Base-by-base conservation (phyloP, 23 red algal species). In the Gracilaria gracilis region DNA sequence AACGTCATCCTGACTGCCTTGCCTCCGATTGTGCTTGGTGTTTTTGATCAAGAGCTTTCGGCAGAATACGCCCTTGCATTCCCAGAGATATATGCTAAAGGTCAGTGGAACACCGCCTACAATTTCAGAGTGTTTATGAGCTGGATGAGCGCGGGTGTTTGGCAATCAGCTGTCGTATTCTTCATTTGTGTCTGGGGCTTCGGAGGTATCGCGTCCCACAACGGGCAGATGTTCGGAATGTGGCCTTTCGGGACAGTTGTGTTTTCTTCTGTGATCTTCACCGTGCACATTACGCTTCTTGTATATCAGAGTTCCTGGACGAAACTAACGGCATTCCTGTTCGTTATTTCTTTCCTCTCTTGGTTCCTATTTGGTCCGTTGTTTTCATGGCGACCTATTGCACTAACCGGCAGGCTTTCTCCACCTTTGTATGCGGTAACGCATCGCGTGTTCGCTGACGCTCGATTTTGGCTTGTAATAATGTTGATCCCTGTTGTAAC, bases 21-120 rank as follows among this genome's bases (percentile, higher is more conserved):
- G 6, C 94, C 92, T 66, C 83, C 93, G 7, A 78, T 99, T 62
- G 83, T 96, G 0, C 76, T 99, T 40, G 97, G 93, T 69, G 82
- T 95, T 35, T 90, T 95, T 70, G 97, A 99, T 67, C 91, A 96
- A 66, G 97, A 99, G 46, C 71, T 99, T 0, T 54, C 94, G 24
- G 85, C 91, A 9, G 88, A 87, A 33, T 98, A 98, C 57, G 87
- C 95, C 20, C 87, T 98, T 31, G 74, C 93, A 29, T 98, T 94
- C 42, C 95, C 95, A 24, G 95, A 95, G 79, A 91, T 97, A 54
- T 97, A 97, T 61, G 33, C 79, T 14, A 89, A 92, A 54, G 95
- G 95, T 51, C 95, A 97, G 24, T 74, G 86, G 4, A 93, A 91
- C 81, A 89, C 86, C 7, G 86, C 85, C 9, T 92, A 59, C 62